Base-by-base conservation (phyloP, 192 early-diverging fungal genomes). In the Coemansia sp. region DNA sequence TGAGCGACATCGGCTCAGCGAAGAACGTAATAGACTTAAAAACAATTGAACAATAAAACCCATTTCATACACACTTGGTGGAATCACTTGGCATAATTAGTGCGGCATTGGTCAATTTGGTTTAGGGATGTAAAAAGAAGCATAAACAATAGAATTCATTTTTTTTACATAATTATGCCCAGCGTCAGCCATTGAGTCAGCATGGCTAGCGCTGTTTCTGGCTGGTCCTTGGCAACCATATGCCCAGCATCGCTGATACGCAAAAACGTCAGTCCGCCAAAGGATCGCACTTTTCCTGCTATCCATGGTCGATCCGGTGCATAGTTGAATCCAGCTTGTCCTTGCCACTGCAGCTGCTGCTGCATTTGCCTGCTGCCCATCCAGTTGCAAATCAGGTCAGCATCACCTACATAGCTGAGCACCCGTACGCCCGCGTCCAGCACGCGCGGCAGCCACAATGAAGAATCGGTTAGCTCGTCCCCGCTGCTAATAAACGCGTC, bases 181-280 rank as follows among this genome's bases (percentile, higher is more conserved):
- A 26, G 23, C 23, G 23, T 11, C 14, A 92, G 55, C 91, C 92
- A 96, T 42, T 70, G 72, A 67, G 87, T 88, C 54, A 96, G 80
- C 82, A 96, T 88, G 66, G 89, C 87, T 30, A 84, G 65, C 23
- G 84, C 81, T 44, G 80, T 80, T 32, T 69, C 78, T 40, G 92
- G 89, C 80, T 93, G 88, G 77, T 96, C 94, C 62, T 90, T 88
- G 15, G 94, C 91, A 9, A 87, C 84, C 90, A 92, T 92, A 53
- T 92, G 90, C 2, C 95, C 92, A 41, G 89, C 91, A 59, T 87
- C 86, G 55, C 78, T 89, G 2, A 92, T 80, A 18, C 85, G 79
- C 53, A 98, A 71, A 80, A 90, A 94, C n/a, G 91, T 83, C 38
- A 98, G 81, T 11, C 70, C 74, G 38, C 85, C 83, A 47, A 73